phyloP scores from a whole-genome alignment of 2,329 filamentous ascomycete genomes.

The Microdochium nivale region DNA sequence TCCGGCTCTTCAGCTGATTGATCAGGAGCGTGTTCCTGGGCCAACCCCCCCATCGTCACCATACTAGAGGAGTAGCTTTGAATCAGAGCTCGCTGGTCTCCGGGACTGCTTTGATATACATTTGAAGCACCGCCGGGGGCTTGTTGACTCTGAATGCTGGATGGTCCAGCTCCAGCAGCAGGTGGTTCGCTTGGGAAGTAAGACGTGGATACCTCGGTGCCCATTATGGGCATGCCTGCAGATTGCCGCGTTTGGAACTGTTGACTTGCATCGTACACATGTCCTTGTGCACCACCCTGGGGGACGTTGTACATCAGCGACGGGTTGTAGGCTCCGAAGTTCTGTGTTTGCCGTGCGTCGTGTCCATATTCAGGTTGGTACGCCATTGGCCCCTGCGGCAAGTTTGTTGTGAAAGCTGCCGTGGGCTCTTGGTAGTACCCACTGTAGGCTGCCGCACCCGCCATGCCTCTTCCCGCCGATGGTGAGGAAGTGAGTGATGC shows the following conservation, averaged over 20 bases:
- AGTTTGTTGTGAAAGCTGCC: constrained; percentile 42
- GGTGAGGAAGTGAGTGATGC: constrained; percentile 41
- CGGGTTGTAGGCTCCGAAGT: constrained; percentile 50
- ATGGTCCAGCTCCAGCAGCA: constrained; percentile 45
- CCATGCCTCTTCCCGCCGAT: constrained; percentile 40
- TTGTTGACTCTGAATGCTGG: constrained; percentile 40
- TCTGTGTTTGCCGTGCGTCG: constrained; percentile 47
- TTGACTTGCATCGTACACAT: constrained; percentile 68
- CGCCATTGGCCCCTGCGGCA: constrained; percentile 44
- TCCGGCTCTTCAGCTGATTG: constrained; percentile 49
- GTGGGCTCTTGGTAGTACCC: constrained; percentile 50
- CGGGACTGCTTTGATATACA: constrained; percentile 59
- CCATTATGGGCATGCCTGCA: constrained; percentile 69
- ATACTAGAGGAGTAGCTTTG: constrained; percentile 40
- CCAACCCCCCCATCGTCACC: constrained; percentile 35
- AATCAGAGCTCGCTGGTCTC: constrained; percentile 46
- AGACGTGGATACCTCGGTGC: constrained; percentile 56
- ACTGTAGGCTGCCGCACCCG: constrained; percentile 46
- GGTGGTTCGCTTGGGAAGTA: constrained; percentile 67
- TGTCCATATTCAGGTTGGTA: constrained; percentile 57
- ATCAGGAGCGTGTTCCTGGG: constrained; percentile 32
- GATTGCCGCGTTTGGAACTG: constrained; percentile 70
- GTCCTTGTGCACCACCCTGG: constrained; percentile 49
- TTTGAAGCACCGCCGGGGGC: constrained; percentile 40
- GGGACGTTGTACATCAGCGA: constrained; percentile 75